Evolutionary conservation across 139 green algal genomes (phyloP), one percentile per base, ranked within the genome.

Genomic region (Desmodesmus armatus): DNA sequence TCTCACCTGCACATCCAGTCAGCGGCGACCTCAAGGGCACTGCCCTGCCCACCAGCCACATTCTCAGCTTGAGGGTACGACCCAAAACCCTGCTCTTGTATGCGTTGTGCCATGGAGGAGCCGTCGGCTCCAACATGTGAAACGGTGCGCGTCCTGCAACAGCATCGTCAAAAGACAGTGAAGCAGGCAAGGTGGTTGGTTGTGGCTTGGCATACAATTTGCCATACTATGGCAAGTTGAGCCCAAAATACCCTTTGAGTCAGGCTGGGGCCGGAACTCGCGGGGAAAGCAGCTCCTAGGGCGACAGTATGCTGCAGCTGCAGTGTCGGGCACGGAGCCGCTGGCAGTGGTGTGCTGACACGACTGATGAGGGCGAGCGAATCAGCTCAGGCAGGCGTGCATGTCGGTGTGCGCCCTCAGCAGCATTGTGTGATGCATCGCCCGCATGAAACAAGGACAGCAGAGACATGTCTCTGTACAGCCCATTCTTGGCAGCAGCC

Each of bases 1-100:
- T 6, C 66, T 43, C 66, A 74, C 66, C 31, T 51, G 33, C 74
- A 81, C 74, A 81, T 81, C 74, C 74, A 81, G 15, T 33, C 74
- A 49, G 69, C 69, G 33, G 51, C 37, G 19, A 81, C 74, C 35
- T 81, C 39, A 33, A 60, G 29, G 13, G 74, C 74, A 23, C 49
- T 51, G 23, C 33, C 25, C 11, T 81, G 51, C 0, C 74, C 33
- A 5, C 9, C 25, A 2, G 74, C 74, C 49, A 81, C 49, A 33
- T 81, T 81, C 31, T 81, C 74, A 23, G 74, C 74, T 67, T 81
- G 74, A 23, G 74, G 74, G 33, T 51, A 81, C 5, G 21, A 17
- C 19, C 19, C 41, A 15, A 25, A 81, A 1, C 74, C 74, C 31
- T 49, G 19, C 0, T 39, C 74, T n/a, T 9, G 11, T 23, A 81